Conservation (phyloP, 257 asterid species). For the Nicotiana tabacum region DNA sequence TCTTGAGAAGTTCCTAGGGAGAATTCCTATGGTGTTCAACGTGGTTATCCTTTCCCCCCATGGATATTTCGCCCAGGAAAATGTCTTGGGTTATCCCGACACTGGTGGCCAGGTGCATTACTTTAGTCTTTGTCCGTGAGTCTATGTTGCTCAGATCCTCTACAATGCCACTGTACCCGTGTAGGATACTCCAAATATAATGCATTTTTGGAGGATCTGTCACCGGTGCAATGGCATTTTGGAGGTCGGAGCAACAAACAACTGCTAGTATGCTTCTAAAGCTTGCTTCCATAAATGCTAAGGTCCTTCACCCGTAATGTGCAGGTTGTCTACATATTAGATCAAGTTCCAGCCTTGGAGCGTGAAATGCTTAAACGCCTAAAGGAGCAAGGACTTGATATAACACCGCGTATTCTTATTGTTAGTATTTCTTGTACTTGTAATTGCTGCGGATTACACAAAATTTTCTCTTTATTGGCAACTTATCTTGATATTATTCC, state of each 20-base stretch:
- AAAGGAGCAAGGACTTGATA: constrained; percentile 30
- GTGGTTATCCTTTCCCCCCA: constrained; percentile 96
- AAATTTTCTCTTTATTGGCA: neutral
- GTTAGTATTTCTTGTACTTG: constrained; percentile 9
- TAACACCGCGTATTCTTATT: constrained; percentile 22
- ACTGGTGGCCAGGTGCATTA: constrained; percentile 90
- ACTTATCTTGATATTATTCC: neutral
- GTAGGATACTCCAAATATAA: too few relatives aligned
- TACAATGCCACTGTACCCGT: too few relatives aligned
- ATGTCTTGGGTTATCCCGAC: constrained; percentile 93
- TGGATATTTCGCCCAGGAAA: constrained; percentile 98
- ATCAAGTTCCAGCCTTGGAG: constrained; percentile 32
- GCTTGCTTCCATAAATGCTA: neutral
- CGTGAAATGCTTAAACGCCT: constrained; percentile 24
- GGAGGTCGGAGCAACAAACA: too few relatives aligned
- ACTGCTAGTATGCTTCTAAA: neutral
- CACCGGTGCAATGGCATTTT: too few relatives aligned
- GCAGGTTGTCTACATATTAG: constrained; percentile 27
- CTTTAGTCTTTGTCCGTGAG: too few relatives aligned
- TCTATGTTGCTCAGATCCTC: too few relatives aligned
- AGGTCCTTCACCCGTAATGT: neutral
- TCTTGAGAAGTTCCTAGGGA: constrained; percentile 80
- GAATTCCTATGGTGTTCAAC: constrained; percentile 93
- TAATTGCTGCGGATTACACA: neutral
- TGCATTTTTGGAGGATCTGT: too few relatives aligned